These are phyloP conservation scores for Pisolithus thermaeus DNA, from an alignment of 1,284 basidiomycete genomes.

Conservation along the genomic window DNA sequence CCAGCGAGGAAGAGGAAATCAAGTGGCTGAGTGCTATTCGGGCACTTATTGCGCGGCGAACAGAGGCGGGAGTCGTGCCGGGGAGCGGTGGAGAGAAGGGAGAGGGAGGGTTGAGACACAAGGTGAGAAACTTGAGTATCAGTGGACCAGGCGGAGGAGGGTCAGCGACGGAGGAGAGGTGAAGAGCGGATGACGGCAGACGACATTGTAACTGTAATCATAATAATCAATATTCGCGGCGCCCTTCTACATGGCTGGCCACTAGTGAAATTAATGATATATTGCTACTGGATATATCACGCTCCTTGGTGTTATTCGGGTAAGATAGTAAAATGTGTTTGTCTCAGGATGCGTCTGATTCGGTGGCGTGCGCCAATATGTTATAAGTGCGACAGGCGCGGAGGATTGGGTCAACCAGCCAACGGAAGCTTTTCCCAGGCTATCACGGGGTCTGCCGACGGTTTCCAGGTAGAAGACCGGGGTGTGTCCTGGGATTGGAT, in stretches of 20 bases:
- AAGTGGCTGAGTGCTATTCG: constrained; percentile 95
- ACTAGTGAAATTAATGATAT: not conserved
- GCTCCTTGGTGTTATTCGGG: not conserved
- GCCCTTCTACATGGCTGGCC: constrained; percentile 10
- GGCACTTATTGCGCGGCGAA: constrained; percentile 76
- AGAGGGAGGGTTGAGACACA: constrained; percentile 33
- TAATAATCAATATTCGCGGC: not conserved
- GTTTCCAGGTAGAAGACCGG: constrained; percentile 10
- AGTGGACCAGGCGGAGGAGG: constrained; percentile 24
- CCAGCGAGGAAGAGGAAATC: constrained; percentile 97
- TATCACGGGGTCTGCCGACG: constrained; percentile 9
- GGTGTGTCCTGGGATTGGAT: not conserved
- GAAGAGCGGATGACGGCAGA: constrained; percentile 19
- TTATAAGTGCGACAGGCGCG: constrained; percentile 26
- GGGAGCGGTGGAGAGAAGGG: constrained; percentile 15
- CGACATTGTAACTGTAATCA: constrained; percentile 16
- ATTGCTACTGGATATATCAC: not conserved
- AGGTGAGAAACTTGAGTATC: constrained; percentile 39
- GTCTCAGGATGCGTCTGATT: constrained; percentile 21
- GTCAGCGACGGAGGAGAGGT: constrained; percentile 18
- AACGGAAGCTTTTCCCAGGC: constrained; percentile 20
- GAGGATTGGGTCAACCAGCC: constrained; percentile 13
- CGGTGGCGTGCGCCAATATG: constrained; percentile 20
- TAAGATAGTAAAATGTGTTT: constrained; percentile 13
- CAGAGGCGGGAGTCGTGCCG: constrained; percentile 41